Base-by-base conservation (phyloP, 257 asterid genomes). In the Ligustrum vulgare region DNA sequence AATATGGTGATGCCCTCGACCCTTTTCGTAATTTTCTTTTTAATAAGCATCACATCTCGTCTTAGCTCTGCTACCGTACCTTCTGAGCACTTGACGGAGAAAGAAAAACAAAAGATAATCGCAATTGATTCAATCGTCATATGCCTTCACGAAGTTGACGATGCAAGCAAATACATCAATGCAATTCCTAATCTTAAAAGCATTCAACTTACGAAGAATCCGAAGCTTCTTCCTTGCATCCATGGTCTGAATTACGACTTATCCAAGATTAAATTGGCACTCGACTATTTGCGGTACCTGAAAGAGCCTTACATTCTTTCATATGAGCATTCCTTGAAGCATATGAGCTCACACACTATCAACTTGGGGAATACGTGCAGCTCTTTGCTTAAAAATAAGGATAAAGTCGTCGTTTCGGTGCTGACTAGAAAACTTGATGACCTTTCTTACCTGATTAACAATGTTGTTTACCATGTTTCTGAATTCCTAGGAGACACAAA, bases 121-220 rank as follows among this genome's bases (percentile, higher is more conserved):
- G 78, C 76, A 4, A 69, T 16, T 35, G 80, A 81, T 28, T 76
- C 81, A 25, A 70, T 78, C 51, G 16, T 72, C 7, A 39, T 80
- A 31, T 22, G 76, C 80, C 70, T 84, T 76, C 22, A 25, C 18
- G 63, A 78, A 35, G 72, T 75, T 43, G 25, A 11, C 12, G 72
- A 70, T 15, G 54, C 18, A 49, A 34, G 13, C 31, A 47, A 37
- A 9, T 74, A 70, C 22, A 2, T 67, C 10, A 16, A 58, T 6
- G 18, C 23, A 1, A 45, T 77, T 18, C 65, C 70, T 31, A 49
- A 20, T 33, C 83, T 69, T 9, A 25, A 71, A 32, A 64, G 20
- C 22, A 3, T 62, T 11, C 28, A 47, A 70, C 58, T 33, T 10
- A 16, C 20, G n/a, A 39, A 67, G 18, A 60, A 2, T 41, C 32